Evolutionary conservation across 495 filamentous ascomycete species (phyloP), one percentile per base, ranked within the genome.

Genomic region (Hypomontagnella monticulosa): DNA sequence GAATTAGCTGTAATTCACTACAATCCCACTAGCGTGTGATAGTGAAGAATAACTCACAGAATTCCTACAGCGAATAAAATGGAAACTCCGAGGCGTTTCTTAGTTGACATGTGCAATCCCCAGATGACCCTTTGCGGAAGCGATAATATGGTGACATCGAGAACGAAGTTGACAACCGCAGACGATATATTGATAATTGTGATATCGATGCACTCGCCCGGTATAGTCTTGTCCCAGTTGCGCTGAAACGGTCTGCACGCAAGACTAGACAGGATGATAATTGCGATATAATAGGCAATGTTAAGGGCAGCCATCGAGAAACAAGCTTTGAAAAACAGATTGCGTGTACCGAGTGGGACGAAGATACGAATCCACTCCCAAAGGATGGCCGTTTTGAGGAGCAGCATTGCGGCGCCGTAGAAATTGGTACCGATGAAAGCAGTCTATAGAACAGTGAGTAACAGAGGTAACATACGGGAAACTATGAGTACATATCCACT

Each of bases 161-260:
- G 69, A 1, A 61, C 18, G 6, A 81, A 68, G 41, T 78, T 71
- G 37, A 77, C 55, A 9, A 19, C 57, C 10, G 69, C 73, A 0
- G 63, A 61, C 1, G 27, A 40, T 0, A 71, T 51, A 47, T 76
- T 65, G 19, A 76, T 56, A 16, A 53, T 6, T 1, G 57, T 11
- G 23, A 46, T 55, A 4, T 61, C 47, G 16, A 47, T 41, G 41
- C 78, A 81, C n/a, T 48, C 64, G 3, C 53, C 70, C 1, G 30
- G n/a, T 0, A 77, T 44, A 3, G 40, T 62, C 2, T 63, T 27
- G 32, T 78, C 53, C 73, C 76, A 77, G 15, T 72, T 68, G 2
- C 67, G 61, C 19, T 69, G 32, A 10, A 79, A 70, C 2, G 82
- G 83, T 1, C 44, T 65, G 63, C 82, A 85, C 57, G 80, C 75